phyloP scores from a whole-genome alignment of 352 stramenopile species.

The Plasmopara muralis region DNA sequence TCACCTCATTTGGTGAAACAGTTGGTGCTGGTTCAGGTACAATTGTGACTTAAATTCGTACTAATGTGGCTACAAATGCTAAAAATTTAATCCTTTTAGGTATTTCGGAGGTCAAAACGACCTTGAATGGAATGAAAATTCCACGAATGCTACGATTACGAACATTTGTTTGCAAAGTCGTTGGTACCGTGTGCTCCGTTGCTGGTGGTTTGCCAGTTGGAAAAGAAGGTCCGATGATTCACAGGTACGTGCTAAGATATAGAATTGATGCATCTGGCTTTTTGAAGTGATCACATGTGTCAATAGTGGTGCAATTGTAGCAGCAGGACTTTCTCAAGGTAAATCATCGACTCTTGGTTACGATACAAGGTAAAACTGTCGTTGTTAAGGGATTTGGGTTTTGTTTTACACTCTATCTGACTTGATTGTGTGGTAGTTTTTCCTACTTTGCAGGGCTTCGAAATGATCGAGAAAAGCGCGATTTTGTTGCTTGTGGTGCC shows the following conservation, averaged over 20 bases:
- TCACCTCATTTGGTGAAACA: conserved; percentile 68
- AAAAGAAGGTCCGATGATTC: conserved; percentile 91
- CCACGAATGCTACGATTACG: conserved; percentile 62
- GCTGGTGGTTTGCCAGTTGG: conserved; percentile 80
- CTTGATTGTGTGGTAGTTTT: conserved; percentile 34
- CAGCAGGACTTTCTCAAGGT: conserved; percentile 65
- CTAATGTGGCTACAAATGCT: background rate
- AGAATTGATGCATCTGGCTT: background rate
- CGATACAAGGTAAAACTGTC: conserved; percentile 44
- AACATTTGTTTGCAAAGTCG: conserved; percentile 84
- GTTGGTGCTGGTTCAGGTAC: conserved; percentile 71
- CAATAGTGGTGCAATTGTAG: conserved; percentile 64
- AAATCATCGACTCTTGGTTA: conserved; percentile 70
- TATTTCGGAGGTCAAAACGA: conserved; percentile 91
- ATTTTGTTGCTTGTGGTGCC: conserved; percentile 85
- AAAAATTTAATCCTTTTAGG: conserved; percentile 27
- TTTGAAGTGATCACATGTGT: conserved; percentile 3
- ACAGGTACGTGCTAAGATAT: conserved; percentile 39
- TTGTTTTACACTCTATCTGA: background rate
- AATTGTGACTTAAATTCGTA: background rate
- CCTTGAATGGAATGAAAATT: conserved; percentile 89
- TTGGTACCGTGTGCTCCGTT: conserved; percentile 85
- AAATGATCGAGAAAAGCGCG: conserved; percentile 85
- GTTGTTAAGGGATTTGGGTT: background rate
- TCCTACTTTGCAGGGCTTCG: conserved; percentile 84